Percentiles rank a stretch among this genome's conserved stretches.
Evolutionary conservation across 1,284 basidiomycete species (phyloP).

Genomic region (Tetrapyrgos nigripes): DNA sequence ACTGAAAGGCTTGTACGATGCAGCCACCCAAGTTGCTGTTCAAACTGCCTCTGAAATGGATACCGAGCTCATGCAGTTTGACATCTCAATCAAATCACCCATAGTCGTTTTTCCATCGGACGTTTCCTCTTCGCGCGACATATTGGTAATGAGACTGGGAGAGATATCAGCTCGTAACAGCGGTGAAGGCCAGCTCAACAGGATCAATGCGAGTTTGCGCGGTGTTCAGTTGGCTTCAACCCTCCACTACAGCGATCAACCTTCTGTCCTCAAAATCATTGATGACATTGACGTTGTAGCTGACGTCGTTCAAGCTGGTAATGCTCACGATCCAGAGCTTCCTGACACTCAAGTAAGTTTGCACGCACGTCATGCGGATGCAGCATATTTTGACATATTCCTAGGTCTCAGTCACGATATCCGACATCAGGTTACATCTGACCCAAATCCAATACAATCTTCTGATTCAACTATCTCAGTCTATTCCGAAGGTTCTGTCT

Average conservation of each 20-base stretch:
- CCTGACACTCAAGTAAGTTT: conserved; percentile 75
- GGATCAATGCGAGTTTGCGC: conserved; percentile 79
- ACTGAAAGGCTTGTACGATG: conserved; percentile 94
- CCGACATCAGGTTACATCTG: conserved; percentile 89
- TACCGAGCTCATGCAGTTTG: conserved; percentile 86
- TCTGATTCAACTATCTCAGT: conserved; percentile 74
- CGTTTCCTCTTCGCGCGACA: conserved; percentile 68
- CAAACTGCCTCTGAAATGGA: conserved; percentile 87
- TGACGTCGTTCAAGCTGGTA: conserved; percentile 69
- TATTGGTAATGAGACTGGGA: conserved; percentile 85
- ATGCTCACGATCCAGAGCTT: conserved; percentile 48
- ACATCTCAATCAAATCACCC: conserved; percentile 90
- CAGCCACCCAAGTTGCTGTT: conserved; percentile 92
- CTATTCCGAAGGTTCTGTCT: conserved; percentile 76
- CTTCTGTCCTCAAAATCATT: conserved; percentile 82
- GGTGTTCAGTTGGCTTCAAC: conserved; percentile 89
- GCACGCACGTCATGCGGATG: not conserved
- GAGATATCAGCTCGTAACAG: conserved; percentile 88
- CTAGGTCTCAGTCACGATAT: conserved; percentile 80
- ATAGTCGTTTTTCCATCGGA: conserved; percentile 91
- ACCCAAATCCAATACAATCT: conserved; percentile 92
- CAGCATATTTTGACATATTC: not conserved
- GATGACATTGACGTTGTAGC: conserved; percentile 89
- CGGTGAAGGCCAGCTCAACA: conserved; percentile 69
- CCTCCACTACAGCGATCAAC: conserved; percentile 55